Base-by-base conservation (phyloP, 2,329 filamentous ascomycete genomes). In the Neopestalotiopsis rosae region DNA sequence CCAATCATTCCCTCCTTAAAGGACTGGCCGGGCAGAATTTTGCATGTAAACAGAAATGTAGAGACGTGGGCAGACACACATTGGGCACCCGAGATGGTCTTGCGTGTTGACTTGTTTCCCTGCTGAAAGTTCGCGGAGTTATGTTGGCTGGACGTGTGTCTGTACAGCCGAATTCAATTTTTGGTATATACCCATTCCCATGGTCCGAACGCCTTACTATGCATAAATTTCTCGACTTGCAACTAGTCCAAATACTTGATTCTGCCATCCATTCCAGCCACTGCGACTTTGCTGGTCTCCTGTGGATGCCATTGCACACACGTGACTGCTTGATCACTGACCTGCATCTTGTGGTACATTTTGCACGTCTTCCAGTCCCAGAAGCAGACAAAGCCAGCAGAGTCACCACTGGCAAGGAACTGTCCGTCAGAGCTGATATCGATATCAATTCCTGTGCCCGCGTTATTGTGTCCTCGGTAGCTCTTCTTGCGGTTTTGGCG, bases 341-440 rank as follows among this genome's bases (percentile, higher is more conserved):
- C 95, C 81, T 92, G 89, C 72, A 99, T 90, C 87, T 98, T 98
- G 83, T 97, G 94, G 82, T 94, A 97, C 94, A 99, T 95, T 84
- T 98, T 98, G 81, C 95, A 97, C 52, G 94, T 98, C 88, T 99
- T 99, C 94, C 95, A 99, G 81, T 98, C 96, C 94, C 95, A 99
- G 83, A 98, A 98, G 81, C 93, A 97, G 62, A 97, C 90, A 76
- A 89, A 98, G 45, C 97, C 96, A 17, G 89, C 94, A 65, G 90
- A 93, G 80, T 99, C 96, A 71, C 96, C 96, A 20, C 89, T 93
- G 24, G 90, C 92, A 67, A 99, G 85, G 79, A 98, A 97, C 78
- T 97, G 94, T 0, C 96, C 96, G 79, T 98, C 96, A 0, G 95
- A 94, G 75, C 91, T 94, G 77, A 97, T 92, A 66, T 92, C 91